Evolutionary conservation across 805 yeast genomes (phyloP), one percentile per base, ranked within the genome.

Genomic region (Kurtzmaniella fragi): DNA sequence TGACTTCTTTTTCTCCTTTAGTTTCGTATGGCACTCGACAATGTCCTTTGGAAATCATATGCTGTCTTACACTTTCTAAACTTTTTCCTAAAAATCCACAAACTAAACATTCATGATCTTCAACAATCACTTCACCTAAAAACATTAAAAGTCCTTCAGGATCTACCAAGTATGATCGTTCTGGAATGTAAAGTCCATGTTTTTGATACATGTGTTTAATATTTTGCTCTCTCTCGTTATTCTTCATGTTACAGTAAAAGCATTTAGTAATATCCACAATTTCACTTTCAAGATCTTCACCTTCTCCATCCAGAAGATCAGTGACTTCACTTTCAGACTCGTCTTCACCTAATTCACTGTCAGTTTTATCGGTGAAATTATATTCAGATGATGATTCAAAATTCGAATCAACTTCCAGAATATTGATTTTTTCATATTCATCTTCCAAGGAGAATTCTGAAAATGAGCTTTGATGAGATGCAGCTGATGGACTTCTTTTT

Each of bases 161-260:
- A 42, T 70, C 67, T 9, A 41, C 43, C 36, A 71, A 52, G 37
- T 52, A 64, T 8, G 70, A 50, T 37, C 70, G 50, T 40, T 70
- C 72, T 0, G 76, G 75, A 2, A 71, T 63, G 39, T 70, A 71
- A 20, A 71, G 56, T 1, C 76, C 76, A 48, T 71, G 76, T n/a
- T 45, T 47, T 30, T 51, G 57, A 48, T 55, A 64, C 76, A 71
- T 70, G 46, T 71, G 76, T 35, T 52, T 60, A 27, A 68, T 47
- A 43, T 82, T 82, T 28, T 65, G 70, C 48, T 80, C 85, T 13
- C 79, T 54, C 23, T 75, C 78, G 11, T 55, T 62, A 44, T 77
- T 73, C 37, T 74, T 67, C 23, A 62, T 50, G 23, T 80, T 82
- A 60, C 86, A 80, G 47, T 66, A 80, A 33, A 79, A 70, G 49